Percentiles rank a stretch among this genome's conserved stretches.
Evolutionary conservation across 2,329 filamentous ascomycete genomes (phyloP).

Genomic region (Verticillium albo-atrum): DNA sequence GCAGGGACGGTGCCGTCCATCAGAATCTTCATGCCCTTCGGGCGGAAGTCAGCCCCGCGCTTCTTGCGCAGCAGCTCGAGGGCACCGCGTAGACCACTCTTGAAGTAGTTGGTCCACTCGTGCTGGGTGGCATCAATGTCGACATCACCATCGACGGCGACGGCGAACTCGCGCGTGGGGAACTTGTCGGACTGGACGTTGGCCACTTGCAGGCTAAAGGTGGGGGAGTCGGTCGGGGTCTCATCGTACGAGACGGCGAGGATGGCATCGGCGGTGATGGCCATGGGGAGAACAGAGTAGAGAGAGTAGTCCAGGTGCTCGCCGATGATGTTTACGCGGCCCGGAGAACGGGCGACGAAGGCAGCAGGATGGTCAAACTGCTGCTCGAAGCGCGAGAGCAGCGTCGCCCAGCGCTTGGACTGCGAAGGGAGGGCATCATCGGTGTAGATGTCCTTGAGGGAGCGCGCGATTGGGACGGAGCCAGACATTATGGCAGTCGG

Average conservation of each 20-base stretch:
- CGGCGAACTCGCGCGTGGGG: constrained; percentile 66
- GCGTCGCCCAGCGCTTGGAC: constrained; percentile 67
- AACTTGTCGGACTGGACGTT: constrained; percentile 78
- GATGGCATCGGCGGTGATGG: constrained; percentile 85
- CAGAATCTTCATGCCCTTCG: constrained; percentile 78
- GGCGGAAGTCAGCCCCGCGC: constrained; percentile 53
- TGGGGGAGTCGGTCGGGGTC: constrained; percentile 43
- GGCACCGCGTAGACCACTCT: constrained; percentile 80
- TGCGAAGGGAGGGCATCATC: constrained; percentile 64
- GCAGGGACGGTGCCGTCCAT: constrained; percentile 90
- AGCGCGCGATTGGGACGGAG: constrained; percentile 67
- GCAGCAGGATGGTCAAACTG: constrained; percentile 66
- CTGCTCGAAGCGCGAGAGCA: constrained; percentile 67
- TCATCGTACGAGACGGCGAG: constrained; percentile 65
- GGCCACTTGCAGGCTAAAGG: constrained; percentile 68
- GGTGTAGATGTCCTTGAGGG: constrained; percentile 80
- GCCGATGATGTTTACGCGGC: constrained; percentile 95
- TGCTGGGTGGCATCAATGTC: constrained; percentile 80
- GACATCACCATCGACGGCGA: constrained; percentile 59
- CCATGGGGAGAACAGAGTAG: constrained; percentile 94
- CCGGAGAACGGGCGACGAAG: constrained; percentile 86
- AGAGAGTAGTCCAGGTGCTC: constrained; percentile 99
- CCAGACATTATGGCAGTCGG: constrained; percentile 39
- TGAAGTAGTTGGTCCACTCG: constrained; percentile 99
- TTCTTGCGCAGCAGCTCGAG: constrained; percentile 71